phyloP scores from a whole-genome alignment of 257 asterid species.

The Solanum corneliomulleri region DNA sequence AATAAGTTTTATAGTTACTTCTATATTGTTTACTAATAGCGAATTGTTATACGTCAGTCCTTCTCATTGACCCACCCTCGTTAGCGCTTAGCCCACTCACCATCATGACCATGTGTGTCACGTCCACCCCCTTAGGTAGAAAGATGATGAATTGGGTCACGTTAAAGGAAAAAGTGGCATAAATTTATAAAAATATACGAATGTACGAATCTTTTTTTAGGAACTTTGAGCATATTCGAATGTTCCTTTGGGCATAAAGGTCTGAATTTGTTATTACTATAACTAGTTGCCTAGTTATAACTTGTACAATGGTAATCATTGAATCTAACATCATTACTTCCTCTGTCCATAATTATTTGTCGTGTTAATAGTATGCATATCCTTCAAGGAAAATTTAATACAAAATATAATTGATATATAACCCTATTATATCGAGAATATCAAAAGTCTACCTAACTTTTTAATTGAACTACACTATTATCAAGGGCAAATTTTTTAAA shows the following conservation, averaged over 20 bases:
- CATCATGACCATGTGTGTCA: not conserved
- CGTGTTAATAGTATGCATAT: no score
- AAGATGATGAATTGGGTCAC: not conserved
- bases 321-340: no score
- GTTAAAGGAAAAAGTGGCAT: not conserved
- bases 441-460: no score
- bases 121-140: not conserved
- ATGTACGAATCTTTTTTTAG: not conserved
- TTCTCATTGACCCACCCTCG: not conserved
- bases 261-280: not conserved
- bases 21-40: no score
- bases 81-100: not conserved
- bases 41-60: not conserved
- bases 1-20: accelerated
- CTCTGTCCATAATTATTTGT: no score
- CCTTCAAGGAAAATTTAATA: no score
- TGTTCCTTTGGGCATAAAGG: not conserved
- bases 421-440: no score
- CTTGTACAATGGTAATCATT: no score
- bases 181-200: not conserved
- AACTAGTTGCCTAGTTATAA: no score
- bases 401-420: no score
- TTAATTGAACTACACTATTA: no score
- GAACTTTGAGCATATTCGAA: not conserved
- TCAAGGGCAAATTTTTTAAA: no score